Conservation (phyloP, 2,329 filamentous ascomycete species). For the Fusarium aywerte region DNA sequence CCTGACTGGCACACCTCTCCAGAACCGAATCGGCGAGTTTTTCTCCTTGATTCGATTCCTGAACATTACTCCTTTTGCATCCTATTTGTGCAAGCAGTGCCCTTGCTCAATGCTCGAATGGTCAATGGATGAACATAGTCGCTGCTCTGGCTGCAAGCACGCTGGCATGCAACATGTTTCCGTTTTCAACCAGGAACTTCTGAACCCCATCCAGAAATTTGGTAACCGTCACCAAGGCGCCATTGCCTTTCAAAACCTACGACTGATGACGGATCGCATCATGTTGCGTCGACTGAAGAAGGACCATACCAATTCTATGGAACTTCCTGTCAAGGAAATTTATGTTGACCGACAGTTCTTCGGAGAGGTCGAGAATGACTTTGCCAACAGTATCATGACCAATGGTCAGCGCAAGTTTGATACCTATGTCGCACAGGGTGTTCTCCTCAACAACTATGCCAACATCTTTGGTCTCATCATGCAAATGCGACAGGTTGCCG, state of each 20-base stretch:
- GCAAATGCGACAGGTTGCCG: slow-evolving; percentile 98
- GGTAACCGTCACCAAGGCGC: slow-evolving; percentile 71
- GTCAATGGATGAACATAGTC: slow-evolving; percentile 77
- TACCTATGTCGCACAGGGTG: slow-evolving; percentile 93
- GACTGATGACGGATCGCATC: slow-evolving; percentile 88
- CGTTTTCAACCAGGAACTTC: slow-evolving; percentile 92
- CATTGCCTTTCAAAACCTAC: slow-evolving; percentile 81
- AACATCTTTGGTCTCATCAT: slow-evolving; percentile 99
- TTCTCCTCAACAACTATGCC: slow-evolving; percentile 96
- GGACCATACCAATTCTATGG: slow-evolving; percentile 94
- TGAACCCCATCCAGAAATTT: slow-evolving; percentile 80
- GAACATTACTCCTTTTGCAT: slow-evolving; percentile 87
- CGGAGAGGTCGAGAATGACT: slow-evolving; percentile 94
- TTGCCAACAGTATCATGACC: slow-evolving; percentile 95
- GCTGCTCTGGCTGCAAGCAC: slow-evolving; percentile 72
- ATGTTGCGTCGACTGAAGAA: slow-evolving; percentile 97
- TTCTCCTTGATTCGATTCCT: slow-evolving; percentile 95
- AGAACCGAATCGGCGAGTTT: slow-evolving; percentile 97
- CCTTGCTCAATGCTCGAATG: slow-evolving; percentile 85
- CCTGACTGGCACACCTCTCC: slow-evolving; percentile 91
- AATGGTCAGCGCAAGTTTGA: slow-evolving; percentile 90
- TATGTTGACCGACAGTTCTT: slow-evolving; percentile 96
- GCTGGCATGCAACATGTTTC: slow-evolving; percentile 58
- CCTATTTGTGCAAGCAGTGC: slow-evolving; percentile 93
- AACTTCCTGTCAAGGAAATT: slow-evolving; percentile 94